Evolutionary conservation across 495 filamentous ascomycete species (phyloP).

Genomic region (Recurvomyces mirabilis): DNA sequence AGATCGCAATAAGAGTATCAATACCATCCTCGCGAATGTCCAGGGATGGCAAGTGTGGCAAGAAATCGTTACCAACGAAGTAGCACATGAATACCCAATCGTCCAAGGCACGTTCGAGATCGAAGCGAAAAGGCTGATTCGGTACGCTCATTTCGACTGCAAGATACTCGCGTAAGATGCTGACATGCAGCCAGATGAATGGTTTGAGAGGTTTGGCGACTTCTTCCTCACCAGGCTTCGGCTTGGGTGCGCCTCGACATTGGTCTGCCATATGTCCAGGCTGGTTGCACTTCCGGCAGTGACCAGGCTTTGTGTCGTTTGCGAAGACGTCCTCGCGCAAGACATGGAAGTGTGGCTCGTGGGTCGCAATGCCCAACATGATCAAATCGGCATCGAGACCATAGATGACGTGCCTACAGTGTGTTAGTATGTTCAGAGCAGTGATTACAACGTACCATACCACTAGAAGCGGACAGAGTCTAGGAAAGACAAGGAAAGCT

Average conservation of each 20-base stretch:
- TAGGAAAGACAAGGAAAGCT: slow-evolving; percentile 7
- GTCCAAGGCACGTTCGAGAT: slow-evolving; percentile 92
- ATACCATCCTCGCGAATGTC: slow-evolving; percentile 97
- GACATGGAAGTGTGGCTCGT: slow-evolving; percentile 95
- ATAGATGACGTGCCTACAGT: slow-evolving; percentile 21
- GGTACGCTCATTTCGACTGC: slow-evolving; percentile 78
- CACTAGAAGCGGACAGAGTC: background rate
- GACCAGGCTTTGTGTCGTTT: slow-evolving; percentile 67
- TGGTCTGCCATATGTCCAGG: slow-evolving; percentile 75
- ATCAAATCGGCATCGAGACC: slow-evolving; percentile 82
- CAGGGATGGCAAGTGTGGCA: slow-evolving; percentile 89
- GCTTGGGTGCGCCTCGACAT: slow-evolving; percentile 71
- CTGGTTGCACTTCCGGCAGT: slow-evolving; percentile 81
- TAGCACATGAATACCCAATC: slow-evolving; percentile 99
- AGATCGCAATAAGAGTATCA: slow-evolving; percentile 88
- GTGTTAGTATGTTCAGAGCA: slow-evolving; percentile 6
- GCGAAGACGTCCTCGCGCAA: slow-evolving; percentile 95
- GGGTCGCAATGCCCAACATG: slow-evolving; percentile 93
- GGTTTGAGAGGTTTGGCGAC: slow-evolving; percentile 58
- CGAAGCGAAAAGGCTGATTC: slow-evolving; percentile 65
- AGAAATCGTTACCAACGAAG: slow-evolving; percentile 98
- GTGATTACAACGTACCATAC: background rate
- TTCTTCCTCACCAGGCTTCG: slow-evolving; percentile 67
- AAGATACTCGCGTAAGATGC: slow-evolving; percentile 83
- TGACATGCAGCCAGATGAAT: slow-evolving; percentile 97